Conservation (phyloP, 495 filamentous ascomycete genomes). For the Entonaema liquescens region DNA sequence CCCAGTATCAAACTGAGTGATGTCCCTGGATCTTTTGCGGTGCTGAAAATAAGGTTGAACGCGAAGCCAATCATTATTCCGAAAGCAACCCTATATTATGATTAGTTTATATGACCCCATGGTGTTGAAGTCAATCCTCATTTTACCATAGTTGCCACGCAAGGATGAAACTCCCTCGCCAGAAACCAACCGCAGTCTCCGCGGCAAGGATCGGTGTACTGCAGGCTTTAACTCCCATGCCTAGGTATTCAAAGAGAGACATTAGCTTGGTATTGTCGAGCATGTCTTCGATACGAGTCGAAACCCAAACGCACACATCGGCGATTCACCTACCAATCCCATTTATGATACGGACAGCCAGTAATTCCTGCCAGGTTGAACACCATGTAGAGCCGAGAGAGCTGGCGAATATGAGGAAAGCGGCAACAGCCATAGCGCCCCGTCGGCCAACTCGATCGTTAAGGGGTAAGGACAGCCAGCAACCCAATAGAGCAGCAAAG, state of each 20-base stretch:
- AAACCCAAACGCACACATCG: background rate
- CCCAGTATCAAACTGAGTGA: slow-evolving; percentile 38
- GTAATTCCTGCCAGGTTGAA: slow-evolving; percentile 29
- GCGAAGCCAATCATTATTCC: slow-evolving; percentile 47
- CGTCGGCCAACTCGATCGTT: slow-evolving; percentile 45
- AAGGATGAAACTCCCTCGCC: slow-evolving; percentile 46
- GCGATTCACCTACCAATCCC: slow-evolving; percentile 39
- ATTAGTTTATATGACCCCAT: slow-evolving; percentile 1
- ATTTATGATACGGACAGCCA: slow-evolving; percentile 40
- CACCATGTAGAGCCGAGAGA: slow-evolving; percentile 40
- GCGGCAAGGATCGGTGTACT: slow-evolving; percentile 47
- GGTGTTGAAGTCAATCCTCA: no score
- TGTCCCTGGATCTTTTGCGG: background rate
- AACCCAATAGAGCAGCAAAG: slow-evolving; percentile 41
- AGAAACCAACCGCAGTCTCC: slow-evolving; percentile 46
- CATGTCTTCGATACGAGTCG: background rate
- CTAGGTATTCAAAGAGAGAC: slow-evolving; percentile 18
- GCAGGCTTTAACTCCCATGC: slow-evolving; percentile 49
- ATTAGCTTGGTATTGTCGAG: background rate
- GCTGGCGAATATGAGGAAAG: slow-evolving; percentile 43
- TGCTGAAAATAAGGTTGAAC: slow-evolving; percentile 45
- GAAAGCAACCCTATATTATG: slow-evolving; percentile 43
- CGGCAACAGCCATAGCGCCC: slow-evolving; percentile 43
- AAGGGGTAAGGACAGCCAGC: slow-evolving; percentile 44
- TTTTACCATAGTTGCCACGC: slow-evolving; percentile 48